A percentile compares a stretch with the other conserved stretches of the same genome.
Evolutionary conservation across 2,329 filamentous ascomycete species (phyloP).

Genomic region (Rosellinia necatrix): DNA sequence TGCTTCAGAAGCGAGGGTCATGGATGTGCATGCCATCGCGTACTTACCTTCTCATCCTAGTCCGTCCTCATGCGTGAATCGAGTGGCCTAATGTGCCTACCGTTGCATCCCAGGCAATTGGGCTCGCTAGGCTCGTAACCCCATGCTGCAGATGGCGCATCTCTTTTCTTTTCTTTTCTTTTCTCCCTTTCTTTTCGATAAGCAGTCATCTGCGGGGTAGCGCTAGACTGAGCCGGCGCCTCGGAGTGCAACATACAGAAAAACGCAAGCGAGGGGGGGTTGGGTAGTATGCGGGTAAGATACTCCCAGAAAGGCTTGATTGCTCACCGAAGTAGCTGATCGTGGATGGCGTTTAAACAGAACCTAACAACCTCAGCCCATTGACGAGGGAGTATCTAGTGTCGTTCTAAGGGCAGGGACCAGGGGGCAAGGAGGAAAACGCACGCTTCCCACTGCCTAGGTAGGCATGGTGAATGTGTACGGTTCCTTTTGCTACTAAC

Average conservation of each 20-base stretch:
- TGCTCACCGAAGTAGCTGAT: constrained; percentile 10
- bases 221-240: not conserved
- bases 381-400: constrained; percentile 3
- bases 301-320: constrained; percentile 16
- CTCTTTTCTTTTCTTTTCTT: too few relatives aligned
- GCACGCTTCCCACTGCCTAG: constrained; percentile 17
- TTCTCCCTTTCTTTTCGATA: too few relatives aligned
- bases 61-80: constrained; percentile 13
- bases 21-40: too few relatives aligned
- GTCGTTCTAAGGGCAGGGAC: too few relatives aligned
- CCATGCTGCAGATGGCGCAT: constrained; percentile 11
- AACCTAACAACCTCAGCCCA: constrained; percentile 15
- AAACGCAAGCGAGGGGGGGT: not conserved
- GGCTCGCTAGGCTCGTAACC: constrained; percentile 14
- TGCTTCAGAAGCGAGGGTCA: not conserved
- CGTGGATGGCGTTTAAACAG: constrained; percentile 16
- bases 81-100: not conserved
- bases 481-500: constrained; percentile 10
- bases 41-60: too few relatives aligned
- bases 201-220: constrained; percentile 29
- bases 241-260: not conserved
- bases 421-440: not conserved
- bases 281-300: constrained; percentile 17
- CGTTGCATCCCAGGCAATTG: constrained; percentile 21
- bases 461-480: constrained; percentile 14